Conservation (phyloP, 768 basidiomycete species). For the Trametes gibbosa region DNA sequence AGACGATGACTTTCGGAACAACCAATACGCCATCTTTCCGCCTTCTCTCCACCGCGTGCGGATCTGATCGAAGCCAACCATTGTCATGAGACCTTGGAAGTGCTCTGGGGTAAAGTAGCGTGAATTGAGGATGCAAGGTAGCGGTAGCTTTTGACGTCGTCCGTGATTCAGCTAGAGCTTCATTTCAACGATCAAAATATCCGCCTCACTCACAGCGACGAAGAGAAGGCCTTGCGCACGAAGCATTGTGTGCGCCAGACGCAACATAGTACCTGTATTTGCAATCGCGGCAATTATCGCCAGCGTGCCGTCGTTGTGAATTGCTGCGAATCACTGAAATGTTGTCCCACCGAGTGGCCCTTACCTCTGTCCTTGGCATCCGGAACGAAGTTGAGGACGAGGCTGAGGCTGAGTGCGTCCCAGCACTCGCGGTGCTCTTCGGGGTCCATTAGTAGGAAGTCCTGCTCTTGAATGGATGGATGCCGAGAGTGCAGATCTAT, state of each 20-base stretch:
- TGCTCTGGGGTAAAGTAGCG: constrained; percentile 70
- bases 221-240: constrained; percentile 58
- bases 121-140: constrained; percentile 83
- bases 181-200: background rate
- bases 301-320: too few species aligned
- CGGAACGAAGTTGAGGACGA: constrained; percentile 90
- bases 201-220: constrained; percentile 52
- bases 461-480: constrained; percentile 78
- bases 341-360: constrained; percentile 5
- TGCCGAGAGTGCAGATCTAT: constrained; percentile 87
- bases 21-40: constrained; percentile 87
- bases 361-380: constrained; percentile 72
- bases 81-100: constrained; percentile 54
- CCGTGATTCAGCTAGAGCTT: background rate
- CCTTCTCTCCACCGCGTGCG: constrained; percentile 59
- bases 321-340: background rate
- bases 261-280: constrained; percentile 65
- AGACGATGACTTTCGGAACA: constrained; percentile 61
- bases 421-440: constrained; percentile 53
- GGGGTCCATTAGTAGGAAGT: constrained; percentile 69
- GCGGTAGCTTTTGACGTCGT: constrained; percentile 58
- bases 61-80: constrained; percentile 62
- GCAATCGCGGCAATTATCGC: too few species aligned
- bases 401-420: constrained; percentile 80
- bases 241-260: constrained; percentile 56